Evolutionary conservation across 805 yeast genomes (phyloP).

Genomic region (Spencermartinsiella europaea): DNA sequence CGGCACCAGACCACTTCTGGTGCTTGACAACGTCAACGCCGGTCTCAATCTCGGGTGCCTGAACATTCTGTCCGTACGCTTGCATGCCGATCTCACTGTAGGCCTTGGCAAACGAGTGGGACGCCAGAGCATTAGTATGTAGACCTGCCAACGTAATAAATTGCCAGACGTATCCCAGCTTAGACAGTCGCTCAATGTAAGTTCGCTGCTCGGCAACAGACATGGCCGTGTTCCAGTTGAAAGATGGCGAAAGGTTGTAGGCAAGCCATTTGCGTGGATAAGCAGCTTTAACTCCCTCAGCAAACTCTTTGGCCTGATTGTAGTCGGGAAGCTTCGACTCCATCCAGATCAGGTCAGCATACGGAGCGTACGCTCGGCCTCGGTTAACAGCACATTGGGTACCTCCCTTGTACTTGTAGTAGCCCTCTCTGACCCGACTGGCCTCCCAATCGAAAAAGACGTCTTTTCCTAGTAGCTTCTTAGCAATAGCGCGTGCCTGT

Average conservation of each 20-base stretch:
- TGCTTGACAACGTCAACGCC: conserved; percentile 96
- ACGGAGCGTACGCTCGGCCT: conserved; percentile 92
- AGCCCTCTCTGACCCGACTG: conserved; percentile 93
- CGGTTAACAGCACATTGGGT: conserved; percentile 96
- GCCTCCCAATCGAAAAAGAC: conserved; percentile 91
- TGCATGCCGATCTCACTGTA: conserved; percentile 85
- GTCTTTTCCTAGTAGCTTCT: conserved; percentile 71
- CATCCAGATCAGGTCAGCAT: conserved; percentile 96
- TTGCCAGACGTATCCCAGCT: conserved; percentile 95
- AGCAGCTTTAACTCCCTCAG: conserved; percentile 77
- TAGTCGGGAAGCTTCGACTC: conserved; percentile 94
- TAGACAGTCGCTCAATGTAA: conserved; percentile 77
- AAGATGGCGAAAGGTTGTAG: conserved; percentile 93
- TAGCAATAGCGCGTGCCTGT: conserved; percentile 75
- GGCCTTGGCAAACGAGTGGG: conserved; percentile 75
- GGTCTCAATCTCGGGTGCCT: conserved; percentile 77
- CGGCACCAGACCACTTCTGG: conserved; percentile 99
- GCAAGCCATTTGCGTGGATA: conserved; percentile 94
- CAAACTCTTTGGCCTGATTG: conserved; percentile 89
- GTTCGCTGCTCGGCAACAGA: conserved; percentile 80
- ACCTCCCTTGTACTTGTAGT: conserved; percentile 94
- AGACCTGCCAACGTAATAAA: conserved; percentile 96
- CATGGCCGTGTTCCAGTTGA: conserved; percentile 98
- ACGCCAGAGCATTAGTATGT: conserved; percentile 91
- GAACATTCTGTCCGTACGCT: conserved; percentile 87